A percentile compares a stretch with the other conserved stretches of the same genome.
These are phyloP conservation scores for Pulicaria dysenterica DNA, from an alignment of 129 eudicot genomes.

Conservation along the genomic window DNA sequence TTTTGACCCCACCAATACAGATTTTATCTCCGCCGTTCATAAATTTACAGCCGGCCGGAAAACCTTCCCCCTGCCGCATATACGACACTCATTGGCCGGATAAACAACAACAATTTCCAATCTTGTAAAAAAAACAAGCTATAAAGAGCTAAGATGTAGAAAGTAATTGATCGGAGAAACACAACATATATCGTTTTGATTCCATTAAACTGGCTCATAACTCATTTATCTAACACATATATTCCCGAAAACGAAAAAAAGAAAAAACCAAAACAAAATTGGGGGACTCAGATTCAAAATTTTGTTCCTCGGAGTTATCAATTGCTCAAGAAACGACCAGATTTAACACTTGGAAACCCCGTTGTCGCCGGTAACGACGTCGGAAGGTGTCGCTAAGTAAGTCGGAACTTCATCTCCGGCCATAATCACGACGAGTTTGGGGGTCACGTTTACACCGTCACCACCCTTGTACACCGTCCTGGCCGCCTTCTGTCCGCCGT, in stretches of 20 bases:
- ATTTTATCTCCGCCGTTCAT: not conserved
- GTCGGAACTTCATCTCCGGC: constrained; percentile 74
- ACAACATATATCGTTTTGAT: not conserved
- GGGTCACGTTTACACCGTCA: constrained; percentile 22
- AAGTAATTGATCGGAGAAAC: too few relatives aligned
- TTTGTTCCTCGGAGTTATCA: constrained; percentile 17
- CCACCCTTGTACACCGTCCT: not conserved
- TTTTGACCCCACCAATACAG: constrained; percentile 27
- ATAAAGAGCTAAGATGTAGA: too few relatives aligned
- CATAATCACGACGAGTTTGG: constrained; percentile 61
- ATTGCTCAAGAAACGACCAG: constrained; percentile 7
- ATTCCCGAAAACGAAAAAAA: not conserved
- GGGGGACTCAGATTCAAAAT: constrained; percentile 31
- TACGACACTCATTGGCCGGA: not conserved
- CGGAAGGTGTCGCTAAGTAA: constrained; percentile 51
- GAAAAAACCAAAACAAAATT: constrained; percentile 22
- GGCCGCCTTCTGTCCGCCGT: not conserved
- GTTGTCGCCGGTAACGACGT: not conserved
- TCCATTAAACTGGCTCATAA: not conserved
- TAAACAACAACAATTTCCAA: not conserved
- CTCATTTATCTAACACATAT: constrained; percentile 3
- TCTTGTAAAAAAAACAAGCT: not conserved
- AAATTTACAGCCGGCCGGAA: not conserved
- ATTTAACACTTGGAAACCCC: constrained; percentile 11
- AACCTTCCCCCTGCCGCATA: not conserved